Percentiles rank a stretch among this genome's conserved stretches.
Conservation (phyloP, 108 stramenopile genomes). For the Skeletonema marinoi region DNA sequence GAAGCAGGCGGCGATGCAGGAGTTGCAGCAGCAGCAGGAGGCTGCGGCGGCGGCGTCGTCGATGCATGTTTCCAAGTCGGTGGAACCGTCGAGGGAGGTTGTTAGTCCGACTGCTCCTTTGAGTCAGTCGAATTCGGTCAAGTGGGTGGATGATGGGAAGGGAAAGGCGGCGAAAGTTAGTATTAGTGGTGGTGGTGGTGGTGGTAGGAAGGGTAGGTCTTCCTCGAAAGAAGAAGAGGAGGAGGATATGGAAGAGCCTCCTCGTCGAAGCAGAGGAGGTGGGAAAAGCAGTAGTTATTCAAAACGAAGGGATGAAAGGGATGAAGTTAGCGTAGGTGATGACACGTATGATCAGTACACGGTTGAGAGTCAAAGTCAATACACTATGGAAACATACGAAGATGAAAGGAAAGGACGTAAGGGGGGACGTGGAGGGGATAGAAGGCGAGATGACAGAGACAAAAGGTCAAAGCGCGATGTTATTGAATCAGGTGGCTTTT, state of each 20-base stretch:
- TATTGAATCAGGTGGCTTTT: conserved; percentile 76
- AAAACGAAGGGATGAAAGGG: conserved; percentile 21
- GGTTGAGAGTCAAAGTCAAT: conserved; percentile 54
- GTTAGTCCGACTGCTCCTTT: conserved; percentile 9
- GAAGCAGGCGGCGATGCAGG: conserved; percentile 1
- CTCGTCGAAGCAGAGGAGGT: conserved; percentile 4
- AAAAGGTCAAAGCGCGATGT: conserved; percentile 57
- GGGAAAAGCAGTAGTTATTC: conserved; percentile 1
- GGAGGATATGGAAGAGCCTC: conserved; percentile 10
- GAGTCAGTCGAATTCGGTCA: conserved; percentile 55
- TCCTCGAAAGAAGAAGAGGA: background rate
- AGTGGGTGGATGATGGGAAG: conserved; percentile 68
- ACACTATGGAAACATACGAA: conserved; percentile 57
- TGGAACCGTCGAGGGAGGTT: background rate
- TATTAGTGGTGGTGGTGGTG: background rate
- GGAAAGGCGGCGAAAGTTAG: background rate
- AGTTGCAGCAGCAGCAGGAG: background rate
- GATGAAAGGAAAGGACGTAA: conserved; percentile 14
- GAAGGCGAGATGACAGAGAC: conserved; percentile 23
- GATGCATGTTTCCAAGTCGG: background rate
- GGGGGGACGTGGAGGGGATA: conserved; percentile 13
- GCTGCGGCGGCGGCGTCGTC: background rate
- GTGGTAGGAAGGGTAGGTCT: background rate
- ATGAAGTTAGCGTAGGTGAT: conserved; percentile 31
- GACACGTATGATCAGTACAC: conserved; percentile 61